These are phyloP conservation scores for Cytospora piceae DNA, from an alignment of 2,329 filamentous ascomycete species.

Conservation along the genomic window DNA sequence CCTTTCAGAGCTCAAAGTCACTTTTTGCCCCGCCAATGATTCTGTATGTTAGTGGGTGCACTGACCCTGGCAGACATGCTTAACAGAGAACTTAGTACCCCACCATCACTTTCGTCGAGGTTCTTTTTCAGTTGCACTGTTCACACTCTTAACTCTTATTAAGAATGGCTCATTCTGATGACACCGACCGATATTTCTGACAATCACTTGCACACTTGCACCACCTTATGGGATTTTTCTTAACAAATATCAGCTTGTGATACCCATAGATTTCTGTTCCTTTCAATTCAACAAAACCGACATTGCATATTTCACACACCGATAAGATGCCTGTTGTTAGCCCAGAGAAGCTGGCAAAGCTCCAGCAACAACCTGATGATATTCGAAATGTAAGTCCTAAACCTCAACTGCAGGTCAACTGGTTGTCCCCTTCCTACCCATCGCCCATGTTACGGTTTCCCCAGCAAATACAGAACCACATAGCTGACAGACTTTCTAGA, in stretches of 20 bases:
- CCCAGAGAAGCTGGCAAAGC: slow-evolving; percentile 84
- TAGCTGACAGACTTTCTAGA: slow-evolving; percentile 51
- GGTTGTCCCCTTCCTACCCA: neutral
- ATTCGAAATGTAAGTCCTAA: slow-evolving; percentile 79
- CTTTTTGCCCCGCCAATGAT: neutral
- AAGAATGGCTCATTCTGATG: slow-evolving; percentile 31
- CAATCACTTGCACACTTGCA: slow-evolving; percentile 24
- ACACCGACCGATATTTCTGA: slow-evolving; percentile 6
- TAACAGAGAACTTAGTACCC: slow-evolving; percentile 6
- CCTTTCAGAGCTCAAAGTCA: neutral
- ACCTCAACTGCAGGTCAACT: neutral
- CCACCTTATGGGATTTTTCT: slow-evolving; percentile 3
- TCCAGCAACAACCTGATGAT: slow-evolving; percentile 85
- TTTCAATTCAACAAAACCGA: neutral
- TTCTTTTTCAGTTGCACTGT: slow-evolving; percentile 1
- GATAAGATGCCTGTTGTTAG: slow-evolving; percentile 85
- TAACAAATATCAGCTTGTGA: slow-evolving; percentile 10
- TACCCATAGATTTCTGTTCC: slow-evolving; percentile 15
- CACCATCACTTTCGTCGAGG: neutral
- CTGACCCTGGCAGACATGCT: neutral
- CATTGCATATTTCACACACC: neutral
- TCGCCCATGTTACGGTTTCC: slow-evolving; percentile 28
- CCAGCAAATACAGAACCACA: slow-evolving; percentile 18
- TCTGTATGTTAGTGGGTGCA: neutral
- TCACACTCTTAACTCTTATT: neutral